phyloP scores from a whole-genome alignment of 495 filamentous ascomycete genomes.

The Cairneyella variabilis region DNA sequence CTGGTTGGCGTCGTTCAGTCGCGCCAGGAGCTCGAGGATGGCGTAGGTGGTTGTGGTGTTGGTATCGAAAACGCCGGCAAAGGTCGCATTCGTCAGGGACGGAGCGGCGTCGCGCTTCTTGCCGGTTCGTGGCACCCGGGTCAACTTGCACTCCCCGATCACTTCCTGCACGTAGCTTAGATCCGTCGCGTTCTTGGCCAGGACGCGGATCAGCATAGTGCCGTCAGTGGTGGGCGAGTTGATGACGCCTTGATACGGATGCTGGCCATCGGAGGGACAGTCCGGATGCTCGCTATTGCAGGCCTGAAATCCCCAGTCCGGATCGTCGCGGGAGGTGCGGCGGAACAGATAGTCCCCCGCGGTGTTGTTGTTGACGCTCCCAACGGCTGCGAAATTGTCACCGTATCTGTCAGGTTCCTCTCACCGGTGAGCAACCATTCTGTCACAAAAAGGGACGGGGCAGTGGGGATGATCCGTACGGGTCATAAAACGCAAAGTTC shows the following conservation, averaged over 20 bases:
- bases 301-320: neutral
- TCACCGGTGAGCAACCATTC: neutral
- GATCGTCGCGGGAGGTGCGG: neutral
- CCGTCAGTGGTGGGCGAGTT: conserved; percentile 6
- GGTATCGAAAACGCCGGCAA: too few species aligned
- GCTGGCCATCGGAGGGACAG: neutral
- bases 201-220: neutral
- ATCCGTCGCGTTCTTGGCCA: neutral
- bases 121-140: neutral
- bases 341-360: conserved; percentile 3
- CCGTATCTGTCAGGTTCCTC: conserved; percentile 1
- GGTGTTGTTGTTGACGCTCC: neutral
- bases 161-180: neutral
- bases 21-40: too few species aligned
- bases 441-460: neutral
- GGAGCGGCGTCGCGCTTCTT: too few species aligned
- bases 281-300: neutral
- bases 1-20: too few species aligned
- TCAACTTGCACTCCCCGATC: neutral
- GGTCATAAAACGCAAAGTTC: conserved; percentile 5
- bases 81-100: too few species aligned
- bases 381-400: conserved; percentile 2
- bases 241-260: conserved; percentile 6
- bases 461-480: too few species aligned
- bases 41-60: too few species aligned